Percentiles rank a stretch among this genome's conserved stretches.
phyloP scores from a whole-genome alignment of 371 early-diverging fungal genomes.

The Batkoa obscura region DNA sequence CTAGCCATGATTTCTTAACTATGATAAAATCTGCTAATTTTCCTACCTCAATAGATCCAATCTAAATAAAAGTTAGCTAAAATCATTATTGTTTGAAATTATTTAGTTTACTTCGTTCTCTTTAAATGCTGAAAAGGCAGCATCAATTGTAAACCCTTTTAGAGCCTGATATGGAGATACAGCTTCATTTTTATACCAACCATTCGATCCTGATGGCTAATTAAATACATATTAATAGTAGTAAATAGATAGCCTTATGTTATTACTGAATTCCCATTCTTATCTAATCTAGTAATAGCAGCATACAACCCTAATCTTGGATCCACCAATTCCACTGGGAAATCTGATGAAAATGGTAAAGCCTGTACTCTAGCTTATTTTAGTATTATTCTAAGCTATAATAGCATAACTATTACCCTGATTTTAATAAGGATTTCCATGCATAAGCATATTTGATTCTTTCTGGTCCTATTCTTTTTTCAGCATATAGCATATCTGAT shows the following conservation, averaged over 20 bases:
- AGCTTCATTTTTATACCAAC: too few relatives aligned
- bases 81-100: too few relatives aligned
- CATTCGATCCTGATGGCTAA: too few relatives aligned
- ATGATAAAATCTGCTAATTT: not conserved
- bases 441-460: not conserved
- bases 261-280: too few relatives aligned
- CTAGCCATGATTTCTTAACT: not conserved
- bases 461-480: not conserved
- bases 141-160: constrained; percentile 21
- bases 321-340: constrained; percentile 21
- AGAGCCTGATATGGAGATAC: constrained; percentile 18
- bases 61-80: too few relatives aligned
- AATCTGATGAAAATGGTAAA: constrained; percentile 20
- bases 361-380: constrained; percentile 14
- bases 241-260: too few relatives aligned
- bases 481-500: not conserved
- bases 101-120: too few relatives aligned
- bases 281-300: constrained; percentile 18
- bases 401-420: constrained; percentile 14
- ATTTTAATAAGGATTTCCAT: constrained; percentile 13
- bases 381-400: constrained; percentile 17
- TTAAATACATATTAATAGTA: too few relatives aligned
- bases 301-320: constrained; percentile 22
- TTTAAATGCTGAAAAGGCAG: constrained; percentile 20
- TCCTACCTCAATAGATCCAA: not conserved